Base-by-base conservation (phyloP, 768 basidiomycete species). In the Polyporus arcularius region DNA sequence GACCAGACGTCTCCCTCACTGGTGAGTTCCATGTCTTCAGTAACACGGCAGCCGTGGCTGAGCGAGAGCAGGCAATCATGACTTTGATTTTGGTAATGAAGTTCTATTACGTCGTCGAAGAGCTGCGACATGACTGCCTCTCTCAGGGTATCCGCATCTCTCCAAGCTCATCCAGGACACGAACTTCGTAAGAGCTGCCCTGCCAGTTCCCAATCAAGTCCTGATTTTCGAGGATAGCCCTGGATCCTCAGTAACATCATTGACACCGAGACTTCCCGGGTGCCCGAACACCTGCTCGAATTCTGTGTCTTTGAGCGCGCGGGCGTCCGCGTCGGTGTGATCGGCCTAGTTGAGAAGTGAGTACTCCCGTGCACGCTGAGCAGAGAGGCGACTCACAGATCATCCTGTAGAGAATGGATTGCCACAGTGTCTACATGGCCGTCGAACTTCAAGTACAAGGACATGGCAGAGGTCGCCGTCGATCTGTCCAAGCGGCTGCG, bases 181-280 rank as follows among this genome's bases (percentile, higher is more conserved):
- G 4, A 83, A 75, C 16, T 96, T 94, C 74, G 92, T 91, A 66
- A 65, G 87, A 48, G 32, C 6, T 12, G 26, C 14, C 55, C 32
- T 15, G 21, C 21, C 21, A 26, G 21, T 26, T 1, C 21, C 21
- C 21, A 26, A 26, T 26, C 21, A 26, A 26, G 21, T 26, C 21
- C 43, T 56, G 45, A 61, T 31, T 53, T 12, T 60, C 32, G 39
- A 32, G 45, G 38, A 12, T 54, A 92, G 90, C 93, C 94, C 18
- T 96, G 94, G 94, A 74, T 96, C 35, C 71, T 96, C 58, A 94
- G 92, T 70, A 97, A 97, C 69, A 90, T 96, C 68, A 74, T 91
- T 53, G 89, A 94, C 68, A 79, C 75, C 14, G 75, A 75, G 7
- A 94, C 90, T 2, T 82, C 80, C 7, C 70, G 73, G 15, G 80